Base-by-base conservation (phyloP, 116 monocot species). In the Trichopus zeylanicus region DNA sequence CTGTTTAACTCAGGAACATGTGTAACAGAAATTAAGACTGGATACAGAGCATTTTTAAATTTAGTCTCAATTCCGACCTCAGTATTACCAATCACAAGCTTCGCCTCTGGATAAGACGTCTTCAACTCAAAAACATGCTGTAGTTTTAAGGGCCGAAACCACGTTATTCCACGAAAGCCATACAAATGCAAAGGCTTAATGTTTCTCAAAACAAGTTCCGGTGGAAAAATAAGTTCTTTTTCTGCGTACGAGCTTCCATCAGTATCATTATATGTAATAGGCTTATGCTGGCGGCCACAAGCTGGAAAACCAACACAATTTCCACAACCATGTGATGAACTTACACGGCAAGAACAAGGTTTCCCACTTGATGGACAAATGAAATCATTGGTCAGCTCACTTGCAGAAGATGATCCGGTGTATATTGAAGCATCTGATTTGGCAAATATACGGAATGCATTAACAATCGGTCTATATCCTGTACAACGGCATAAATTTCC, bases 401-500 rank as follows among this genome's bases (percentile, higher is more conserved):
- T 58, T 47, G 23, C 26, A 32, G 68, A 56, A 30, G 82, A 69
- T 75, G 72, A 48, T 29, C 73, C 75, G 1, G 71, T 80, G 64
- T 98, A 91, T n/a, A 88, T 25, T 2, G 77, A 68, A 69, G 84
- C 68, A 58, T 98, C 87, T 42, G 79, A 78, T 70, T 98, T 98
- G 0, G 97, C 79, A 76, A 98, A 98, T 62, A 80, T 62, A 66
- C 97, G 97, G 55, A 98, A 98, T 28, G 91, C 84, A 51, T 98
- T 91, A 53, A 98, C 54, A 63, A 98, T 98, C 31, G 97, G 85
- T 64, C 97, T 76, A 57, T 98, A 98, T 10, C 97, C 97, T 49
- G 97, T 98, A 66, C 97, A 98, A 15, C 97, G 91, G 69, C 97
- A 98, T 53, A 98, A 75, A 80, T 98, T 98, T 63, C 97, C 97